Base-by-base conservation (phyloP, 1,284 basidiomycete species). In the Trichosporon sp. region DNA sequence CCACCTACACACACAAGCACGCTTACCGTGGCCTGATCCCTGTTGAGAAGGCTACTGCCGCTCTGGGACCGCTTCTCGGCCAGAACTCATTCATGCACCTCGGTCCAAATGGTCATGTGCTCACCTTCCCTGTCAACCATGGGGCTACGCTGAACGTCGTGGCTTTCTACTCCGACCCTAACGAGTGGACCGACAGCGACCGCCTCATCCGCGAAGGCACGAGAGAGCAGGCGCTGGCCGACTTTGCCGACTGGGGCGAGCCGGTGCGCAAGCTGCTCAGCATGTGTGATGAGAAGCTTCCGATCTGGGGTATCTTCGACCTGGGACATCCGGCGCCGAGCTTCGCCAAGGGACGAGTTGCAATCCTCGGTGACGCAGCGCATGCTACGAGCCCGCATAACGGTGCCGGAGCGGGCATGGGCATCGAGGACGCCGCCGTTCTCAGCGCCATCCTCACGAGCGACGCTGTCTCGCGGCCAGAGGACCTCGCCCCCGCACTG, bases 301-400 rank as follows among this genome's bases (percentile, higher is more conserved):
- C 34, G 5, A 46, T 65, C 59, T 70, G 69, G 69, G 69, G 65
- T 7, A 68, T 70, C 49, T 70, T 70, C 36, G 63, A 70, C 19
- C 61, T 66, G 32, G 61, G 40, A 3, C 52, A 66, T 54, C 61
- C 60, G 0, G 58, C 62, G 2, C 64, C 66, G 8, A 36, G 60
- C 16, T 68, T 66, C 34, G 36, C 58, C 27, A 40, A 60, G 21
- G 63, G 65, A 4, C 60, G 63, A 1, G 58, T 65, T 0, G 66
- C 66, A 7, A 52, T 70, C 9, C 29, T 62, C 19, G 69, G 69
- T 8, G 69, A 70, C 25, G 66, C 69, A 10, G 69, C 64, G 2
- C 69, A 70, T 34, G 69, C 66, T 5, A 70, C 69, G 2, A 63
- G 64, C 8, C 69, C 69, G 7, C 69, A 70, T 60, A 66, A 70